Evolutionary conservation across 306 rosid genomes (phyloP).

Genomic region (Alnus glutinosa): DNA sequence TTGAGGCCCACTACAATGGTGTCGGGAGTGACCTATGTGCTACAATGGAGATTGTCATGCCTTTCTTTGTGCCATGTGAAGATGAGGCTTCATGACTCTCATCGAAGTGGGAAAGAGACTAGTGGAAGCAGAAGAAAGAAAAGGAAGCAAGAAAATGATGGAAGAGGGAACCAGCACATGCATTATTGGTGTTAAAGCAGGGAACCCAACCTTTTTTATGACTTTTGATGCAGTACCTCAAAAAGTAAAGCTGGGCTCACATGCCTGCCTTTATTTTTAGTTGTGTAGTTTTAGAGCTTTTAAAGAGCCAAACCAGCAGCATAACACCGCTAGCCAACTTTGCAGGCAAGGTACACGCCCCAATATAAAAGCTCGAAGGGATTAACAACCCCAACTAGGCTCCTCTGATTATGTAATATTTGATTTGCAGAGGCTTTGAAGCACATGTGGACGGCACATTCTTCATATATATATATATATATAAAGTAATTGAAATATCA

Average conservation of each 20-base stretch:
- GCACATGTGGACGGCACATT: background rate
- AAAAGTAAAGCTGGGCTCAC: slow-evolving; percentile 66
- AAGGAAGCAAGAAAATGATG: slow-evolving; percentile 40
- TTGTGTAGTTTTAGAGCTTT: slow-evolving; percentile 32
- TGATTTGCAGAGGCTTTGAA: background rate
- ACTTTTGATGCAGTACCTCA: slow-evolving; percentile 40
- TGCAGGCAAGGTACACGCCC: background rate
- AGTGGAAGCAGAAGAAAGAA: slow-evolving; percentile 14
- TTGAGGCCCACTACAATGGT: background rate
- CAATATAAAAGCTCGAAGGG: background rate
- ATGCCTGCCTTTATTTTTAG: slow-evolving; percentile 56
- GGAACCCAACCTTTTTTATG: slow-evolving; percentile 32
- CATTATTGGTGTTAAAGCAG: slow-evolving; percentile 51
- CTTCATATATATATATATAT: too few species aligned
- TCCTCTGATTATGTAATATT: background rate
- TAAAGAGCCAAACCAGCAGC: slow-evolving; percentile 22
- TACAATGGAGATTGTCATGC: background rate
- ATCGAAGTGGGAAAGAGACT: slow-evolving; percentile 35
- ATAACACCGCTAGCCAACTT: slow-evolving; percentile 31
- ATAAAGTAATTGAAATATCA: too few species aligned
- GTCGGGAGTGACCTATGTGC: background rate
- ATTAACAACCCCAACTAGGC: background rate
- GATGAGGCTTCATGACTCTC: slow-evolving; percentile 30
- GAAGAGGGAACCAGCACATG: slow-evolving; percentile 36
- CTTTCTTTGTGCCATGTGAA: slow-evolving; percentile 36